phyloP scores from a whole-genome alignment of 345 rosid genomes.

The Corchorus olitorius region DNA sequence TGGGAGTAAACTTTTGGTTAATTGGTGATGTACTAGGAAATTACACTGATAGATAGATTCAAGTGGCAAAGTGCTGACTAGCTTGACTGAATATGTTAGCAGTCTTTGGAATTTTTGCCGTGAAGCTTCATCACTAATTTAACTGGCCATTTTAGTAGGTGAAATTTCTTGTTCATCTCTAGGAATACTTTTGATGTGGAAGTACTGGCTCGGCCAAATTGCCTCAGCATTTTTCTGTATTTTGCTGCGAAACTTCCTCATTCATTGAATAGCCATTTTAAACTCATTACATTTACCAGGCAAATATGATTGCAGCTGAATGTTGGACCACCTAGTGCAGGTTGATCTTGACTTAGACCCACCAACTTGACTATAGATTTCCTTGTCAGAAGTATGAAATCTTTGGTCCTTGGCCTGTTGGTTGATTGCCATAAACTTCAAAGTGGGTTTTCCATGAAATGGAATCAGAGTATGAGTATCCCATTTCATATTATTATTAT shows the following conservation, averaged over 20 bases:
- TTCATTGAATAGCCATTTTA: not conserved
- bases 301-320: not conserved
- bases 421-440: not conserved
- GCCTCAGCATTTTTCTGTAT: not conserved
- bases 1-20: not conserved
- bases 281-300: not conserved
- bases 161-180: not conserved
- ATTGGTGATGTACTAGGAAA: not conserved
- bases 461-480: not conserved
- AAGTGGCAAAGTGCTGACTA: not conserved
- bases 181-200: not conserved
- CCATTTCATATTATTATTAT: too few relatives aligned
- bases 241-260: not conserved
- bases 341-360: slow-evolving; percentile 4
- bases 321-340: not conserved
- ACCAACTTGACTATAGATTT: slow-evolving; percentile 2
- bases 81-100: not conserved
- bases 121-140: not conserved
- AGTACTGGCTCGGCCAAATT: not conserved
- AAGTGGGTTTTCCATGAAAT: not conserved
- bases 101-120: not conserved
- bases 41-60: too few relatives aligned
- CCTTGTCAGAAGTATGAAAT: not conserved
- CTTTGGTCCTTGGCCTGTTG: not conserved
- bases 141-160: not conserved